Base-by-base conservation (phyloP, 2,329 filamentous ascomycete species). In the Coniochaeta sp. region DNA sequence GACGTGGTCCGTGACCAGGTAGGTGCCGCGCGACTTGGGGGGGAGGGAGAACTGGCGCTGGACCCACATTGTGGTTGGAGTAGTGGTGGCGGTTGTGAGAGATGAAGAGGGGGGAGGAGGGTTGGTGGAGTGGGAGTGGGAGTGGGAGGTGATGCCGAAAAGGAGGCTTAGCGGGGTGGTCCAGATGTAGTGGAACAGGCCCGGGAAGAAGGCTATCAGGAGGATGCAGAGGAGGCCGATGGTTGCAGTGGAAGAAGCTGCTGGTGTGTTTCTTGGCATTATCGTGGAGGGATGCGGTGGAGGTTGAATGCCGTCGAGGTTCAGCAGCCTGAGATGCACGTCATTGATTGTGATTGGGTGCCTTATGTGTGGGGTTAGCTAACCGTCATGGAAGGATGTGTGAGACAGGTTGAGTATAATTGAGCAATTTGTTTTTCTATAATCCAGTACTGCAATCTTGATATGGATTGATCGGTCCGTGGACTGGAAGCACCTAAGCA, bases 31-130 rank as follows among this genome's bases (percentile, higher is more conserved):
- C 42, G 84, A 81, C 65, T 82, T 81, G 18, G 88, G 65, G 49
- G 90, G 89, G 13, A 97, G 84, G 1, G 83, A 82, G 71, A 97
- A 84, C 49, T 85, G 80, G 69, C 94, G 96, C 71, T 96, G 92
- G 61, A 79, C 82, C 89, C 89, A 95, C 81, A 84, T 83, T 53
- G 63, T 68, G 54, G 58, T 26, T 5, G 49, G n/a, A n/a, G 33
- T 18, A n/a, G 31, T 48, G 38, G 12, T 22, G 55, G 55, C 58
- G 18, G 59, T 52, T 50, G 53, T 35, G 55, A 51, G 50, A 52
- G 65, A 60, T 64, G 66, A 63, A 52, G 61, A 57, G 9, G 38
- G 57, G 65, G 61, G 52, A 50, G 60, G 57, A 42, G 20, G 2
- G n/a, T n/a, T n/a, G n/a, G n/a, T n/a, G n/a, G n/a, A n/a, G n/a